Evolutionary conservation across 495 filamentous ascomycete genomes (phyloP), one percentile per base, ranked within the genome.

Genomic region (Annulohypoxylon maeteangense): DNA sequence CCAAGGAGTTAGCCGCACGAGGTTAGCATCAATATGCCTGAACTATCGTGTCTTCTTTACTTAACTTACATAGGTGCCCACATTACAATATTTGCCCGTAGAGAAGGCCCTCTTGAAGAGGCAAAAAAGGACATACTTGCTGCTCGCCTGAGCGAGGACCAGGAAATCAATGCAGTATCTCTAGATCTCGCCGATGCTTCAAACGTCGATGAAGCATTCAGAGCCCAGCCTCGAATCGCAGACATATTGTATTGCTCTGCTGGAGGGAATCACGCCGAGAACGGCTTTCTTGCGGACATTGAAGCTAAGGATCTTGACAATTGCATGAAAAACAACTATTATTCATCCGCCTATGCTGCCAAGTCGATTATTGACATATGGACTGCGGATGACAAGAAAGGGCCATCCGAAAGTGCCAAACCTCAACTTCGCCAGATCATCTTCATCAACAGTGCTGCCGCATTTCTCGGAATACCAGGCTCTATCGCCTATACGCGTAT

Each of bases 321-420:
- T 25, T 81, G 79, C 69, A 69, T 82, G 70, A 72, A 76, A 12
- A 59, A 60, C 14, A 81, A 82, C 51, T 82, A 82, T 69, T 75
- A 74, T 22, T 50, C 78, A 0, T 58, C 74, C 10, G 71, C 74
- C 3, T 81, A 75, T 55, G 67, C 75, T 16, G 73, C 78, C 0
- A 78, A 82, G 57, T 71, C 65, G 25, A 22, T 75, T n/a, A 65
- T 70, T 67, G 22, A 71, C 48, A 48, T 65, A 54, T 47, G 80
- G 81, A 78, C 57, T 66, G 18, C 65, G 8, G 58, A 63, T 34
- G 67, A 70, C 34, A 61, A 55, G 34, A 65, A 70, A 23, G 42
- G 25, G 14, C 6, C 32, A 7, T 42, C 23, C 25, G n/a, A 31
- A 16, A 14, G 61, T 62, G 3, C 53, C 44, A 25, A 61, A 47